Conservation (phyloP, 2,329 filamentous ascomycete genomes). For the Penicillium nordicum region DNA sequence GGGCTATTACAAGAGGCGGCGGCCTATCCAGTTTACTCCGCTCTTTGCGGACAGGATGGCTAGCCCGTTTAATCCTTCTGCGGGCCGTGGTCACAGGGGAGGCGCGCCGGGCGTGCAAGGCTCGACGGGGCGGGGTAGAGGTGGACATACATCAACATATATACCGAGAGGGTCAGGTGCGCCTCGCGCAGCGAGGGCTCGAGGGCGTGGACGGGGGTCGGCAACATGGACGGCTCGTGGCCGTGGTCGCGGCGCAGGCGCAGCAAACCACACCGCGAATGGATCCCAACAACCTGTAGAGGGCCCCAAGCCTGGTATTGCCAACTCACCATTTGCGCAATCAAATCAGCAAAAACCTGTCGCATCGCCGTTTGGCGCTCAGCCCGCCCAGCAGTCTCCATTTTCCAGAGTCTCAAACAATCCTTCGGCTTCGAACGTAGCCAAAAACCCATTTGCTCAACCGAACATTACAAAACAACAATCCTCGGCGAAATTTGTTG, state of each 20-base stretch:
- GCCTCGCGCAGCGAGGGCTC: constrained; percentile 15
- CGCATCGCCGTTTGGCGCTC: constrained; percentile 14
- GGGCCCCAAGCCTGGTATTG: not conserved
- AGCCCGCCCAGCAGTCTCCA: constrained; percentile 18
- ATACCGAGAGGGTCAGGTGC: constrained; percentile 19
- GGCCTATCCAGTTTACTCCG: constrained; percentile 20
- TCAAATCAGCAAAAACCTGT: constrained; percentile 19
- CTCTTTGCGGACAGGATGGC: constrained; percentile 31
- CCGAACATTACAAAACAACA: not conserved
- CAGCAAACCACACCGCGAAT: constrained; percentile 4
- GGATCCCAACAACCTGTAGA: not conserved
- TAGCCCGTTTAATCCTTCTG: constrained; percentile 30
- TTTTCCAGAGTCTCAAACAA: constrained; percentile 20
- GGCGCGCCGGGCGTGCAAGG: constrained; percentile 19
- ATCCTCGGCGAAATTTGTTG: constrained; percentile 7
- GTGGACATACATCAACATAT: constrained; percentile 16
- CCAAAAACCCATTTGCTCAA: constrained; percentile 12
- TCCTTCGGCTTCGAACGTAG: constrained; percentile 11
- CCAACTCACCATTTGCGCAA: constrained; percentile 28
- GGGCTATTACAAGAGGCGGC: constrained; percentile 6
- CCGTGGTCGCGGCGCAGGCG: constrained; percentile 22
- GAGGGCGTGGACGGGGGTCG: constrained; percentile 25
- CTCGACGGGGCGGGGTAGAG: constrained; percentile 27
- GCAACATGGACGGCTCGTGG: constrained; percentile 6
- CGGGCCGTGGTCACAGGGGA: constrained; percentile 26